Evolutionary conservation across 257 asterid species (phyloP), one percentile per base, ranked within the genome.

Genomic region (Nicotiana knightiana): DNA sequence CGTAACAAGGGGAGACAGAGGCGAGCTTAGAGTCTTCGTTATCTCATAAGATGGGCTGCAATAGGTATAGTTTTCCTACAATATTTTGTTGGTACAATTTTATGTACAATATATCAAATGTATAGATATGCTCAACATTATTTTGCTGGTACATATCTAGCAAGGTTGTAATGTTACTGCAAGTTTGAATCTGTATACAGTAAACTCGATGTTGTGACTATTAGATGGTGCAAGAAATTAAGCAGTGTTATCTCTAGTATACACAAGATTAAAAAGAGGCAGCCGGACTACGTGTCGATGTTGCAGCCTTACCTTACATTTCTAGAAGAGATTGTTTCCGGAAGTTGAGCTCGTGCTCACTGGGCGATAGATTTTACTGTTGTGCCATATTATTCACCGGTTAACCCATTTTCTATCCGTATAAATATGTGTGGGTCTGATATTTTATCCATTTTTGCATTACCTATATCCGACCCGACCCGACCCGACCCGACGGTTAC

Each of bases 21-120:
- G 87, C 21, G 99, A 96, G 92, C 90, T 96, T 53, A 84, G 99
- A 92, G 97, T 96, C 51, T 96, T 96, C 46, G 96, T 96, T 35
- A 81, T 91, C 86, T 83, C 98, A 32, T 96, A 85, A 86, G 79
- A 48, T 75, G 4, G 1, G 63, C 13, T 26, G 63, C 63, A 26
- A 75, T 51, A 2, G 1, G 8, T 73, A 51, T 51, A 51, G 46
- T 26, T 4, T 24, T 83, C 51, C 61, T 5, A 35, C n/a, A 13
- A 39, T 77, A 66, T 32, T 51, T 76, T 26, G 64, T 80, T 37
- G 43, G 30, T 10, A 58, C 30, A 15, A 12, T 24, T 4, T 58
- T 17, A 51, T 67, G 17, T 2, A 64, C 62, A 18, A 54, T 13
- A 17, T 66, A 75, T 51, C 63, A 75, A 75, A 75, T 51, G 28